Percentiles rank a stretch among this genome's conserved stretches.
phyloP scores from a whole-genome alignment of 2,329 filamentous ascomycete genomes.

The Trichoderma sp. region DNA sequence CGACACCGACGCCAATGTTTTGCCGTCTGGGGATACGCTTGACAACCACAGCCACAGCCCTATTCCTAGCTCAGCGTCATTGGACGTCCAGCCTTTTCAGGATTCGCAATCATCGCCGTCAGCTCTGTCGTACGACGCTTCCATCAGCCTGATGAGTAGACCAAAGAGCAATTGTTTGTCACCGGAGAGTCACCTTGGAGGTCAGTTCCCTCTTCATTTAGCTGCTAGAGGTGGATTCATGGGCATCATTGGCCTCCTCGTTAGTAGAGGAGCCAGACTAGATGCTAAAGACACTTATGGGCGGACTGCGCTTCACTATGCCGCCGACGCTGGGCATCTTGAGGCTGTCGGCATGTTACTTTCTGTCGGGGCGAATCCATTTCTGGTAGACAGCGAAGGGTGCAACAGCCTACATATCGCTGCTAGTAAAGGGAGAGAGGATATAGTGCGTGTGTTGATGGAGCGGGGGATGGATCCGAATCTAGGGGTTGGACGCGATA shows the following conservation, averaged over 20 bases:
- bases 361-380: slow-evolving; percentile 6
- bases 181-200: neutral
- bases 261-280: slow-evolving; percentile 1
- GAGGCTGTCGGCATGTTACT: slow-evolving; percentile 10
- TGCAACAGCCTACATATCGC: slow-evolving; percentile 11
- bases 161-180: neutral
- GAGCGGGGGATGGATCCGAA: slow-evolving; percentile 16
- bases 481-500: slow-evolving; percentile 6
- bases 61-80: neutral
- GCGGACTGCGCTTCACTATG: slow-evolving; percentile 15
- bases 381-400: slow-evolving; percentile 6
- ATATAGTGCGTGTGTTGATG: slow-evolving; percentile 17
- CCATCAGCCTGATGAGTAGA: neutral
- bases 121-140: slow-evolving; percentile 5
- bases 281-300: slow-evolving; percentile 14
- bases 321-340: slow-evolving; percentile 11
- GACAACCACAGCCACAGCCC: slow-evolving; percentile 2
- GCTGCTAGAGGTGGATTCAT: slow-evolving; percentile 11
- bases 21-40: slow-evolving; percentile 1
- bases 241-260: slow-evolving; percentile 8
- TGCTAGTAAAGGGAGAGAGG: slow-evolving; percentile 2
- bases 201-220: slow-evolving; percentile 16
- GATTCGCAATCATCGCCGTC: slow-evolving; percentile 6
- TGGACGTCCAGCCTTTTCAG: slow-evolving; percentile 7
- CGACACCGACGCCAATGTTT: neutral